Conservation (phyloP, 257 asterid genomes). For the Osmanthus fragrans region DNA sequence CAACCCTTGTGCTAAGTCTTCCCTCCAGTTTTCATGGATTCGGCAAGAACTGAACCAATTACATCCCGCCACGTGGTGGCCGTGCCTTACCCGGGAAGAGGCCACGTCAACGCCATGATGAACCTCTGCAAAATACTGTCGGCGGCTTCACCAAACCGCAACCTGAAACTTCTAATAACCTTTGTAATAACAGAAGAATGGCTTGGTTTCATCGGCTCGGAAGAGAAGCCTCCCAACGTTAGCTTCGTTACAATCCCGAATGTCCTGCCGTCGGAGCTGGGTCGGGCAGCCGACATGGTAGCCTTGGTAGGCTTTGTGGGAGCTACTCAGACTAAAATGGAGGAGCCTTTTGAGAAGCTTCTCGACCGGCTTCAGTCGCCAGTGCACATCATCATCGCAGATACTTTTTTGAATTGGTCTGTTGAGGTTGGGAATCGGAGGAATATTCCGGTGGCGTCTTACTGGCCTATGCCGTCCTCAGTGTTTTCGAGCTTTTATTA, state of each 20-base stretch:
- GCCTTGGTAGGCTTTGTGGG: conserved; percentile 50
- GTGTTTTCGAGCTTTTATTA: conserved; percentile 53
- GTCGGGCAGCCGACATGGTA: conserved; percentile 52
- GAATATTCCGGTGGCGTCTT: conserved; percentile 73
- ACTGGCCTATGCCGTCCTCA: conserved; percentile 75
- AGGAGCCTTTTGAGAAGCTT: conserved; percentile 53
- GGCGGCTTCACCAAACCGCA: conserved; percentile 10
- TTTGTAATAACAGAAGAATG: conserved; percentile 71
- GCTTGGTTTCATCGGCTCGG: conserved; percentile 62
- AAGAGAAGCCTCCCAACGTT: conserved; percentile 44
- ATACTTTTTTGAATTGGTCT: conserved; percentile 56
- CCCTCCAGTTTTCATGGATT: conserved; percentile 21
- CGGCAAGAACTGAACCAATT: conserved; percentile 26
- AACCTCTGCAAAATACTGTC: conserved; percentile 53
- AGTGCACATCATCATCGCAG: conserved; percentile 44
- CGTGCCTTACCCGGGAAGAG: conserved; percentile 82
- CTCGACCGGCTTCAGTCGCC: conserved; percentile 42
- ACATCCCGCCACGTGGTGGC: conserved; percentile 56
- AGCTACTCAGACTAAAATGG: conserved; percentile 64
- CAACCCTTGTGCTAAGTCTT: neutral
- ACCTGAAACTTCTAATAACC: conserved; percentile 44
- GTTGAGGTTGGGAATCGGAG: conserved; percentile 51
- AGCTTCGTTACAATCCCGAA: conserved; percentile 66
- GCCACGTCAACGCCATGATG: conserved; percentile 84
- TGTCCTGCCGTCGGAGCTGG: conserved; percentile 60